Conservation (phyloP, 768 basidiomycete species). For the Boletus sp. region DNA sequence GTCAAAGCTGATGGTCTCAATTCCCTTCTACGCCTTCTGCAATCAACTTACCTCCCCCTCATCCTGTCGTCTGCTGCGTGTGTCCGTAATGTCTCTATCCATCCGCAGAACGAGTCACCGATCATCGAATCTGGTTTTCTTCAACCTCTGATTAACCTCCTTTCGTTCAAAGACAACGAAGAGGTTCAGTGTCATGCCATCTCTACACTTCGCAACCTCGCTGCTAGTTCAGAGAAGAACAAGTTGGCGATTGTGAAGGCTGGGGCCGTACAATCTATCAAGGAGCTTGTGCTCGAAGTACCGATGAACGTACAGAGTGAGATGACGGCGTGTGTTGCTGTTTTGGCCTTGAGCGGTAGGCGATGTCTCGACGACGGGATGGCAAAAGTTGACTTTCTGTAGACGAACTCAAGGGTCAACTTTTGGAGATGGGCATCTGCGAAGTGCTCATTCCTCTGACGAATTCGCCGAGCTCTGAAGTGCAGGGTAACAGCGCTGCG, state of each 20-base stretch:
- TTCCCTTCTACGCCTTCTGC: slow-evolving; percentile 88
- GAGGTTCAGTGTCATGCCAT: slow-evolving; percentile 99
- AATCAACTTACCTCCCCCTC: slow-evolving; percentile 95
- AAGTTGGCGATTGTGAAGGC: slow-evolving; percentile 98
- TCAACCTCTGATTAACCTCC: slow-evolving; percentile 90
- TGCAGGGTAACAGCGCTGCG: slow-evolving; percentile 97
- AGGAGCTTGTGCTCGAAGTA: slow-evolving; percentile 92
- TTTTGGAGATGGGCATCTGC: slow-evolving; percentile 97
- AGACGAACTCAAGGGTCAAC: slow-evolving; percentile 96
- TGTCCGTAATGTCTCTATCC: slow-evolving; percentile 98
- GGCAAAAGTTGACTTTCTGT: slow-evolving; percentile 8
- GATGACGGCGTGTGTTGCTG: slow-evolving; percentile 99
- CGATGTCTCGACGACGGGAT: background rate
- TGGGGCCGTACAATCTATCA: slow-evolving; percentile 94
- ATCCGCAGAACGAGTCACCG: slow-evolving; percentile 97
- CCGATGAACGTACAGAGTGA: slow-evolving; percentile 98
- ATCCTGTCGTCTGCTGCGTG: slow-evolving; percentile 98
- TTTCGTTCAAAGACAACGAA: slow-evolving; percentile 99
- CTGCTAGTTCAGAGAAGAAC: slow-evolving; percentile 97
- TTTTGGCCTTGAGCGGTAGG: slow-evolving; percentile 91
- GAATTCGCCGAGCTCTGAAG: slow-evolving; percentile 94
- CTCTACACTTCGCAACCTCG: slow-evolving; percentile 93
- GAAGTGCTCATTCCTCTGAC: slow-evolving; percentile 97
- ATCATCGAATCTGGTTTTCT: slow-evolving; percentile 99
- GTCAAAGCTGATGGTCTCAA: slow-evolving; percentile 93